Evolutionary conservation across 2,329 filamentous ascomycete species (phyloP), one percentile per base, ranked within the genome.

Genomic region (Trichoderma aggressivum): DNA sequence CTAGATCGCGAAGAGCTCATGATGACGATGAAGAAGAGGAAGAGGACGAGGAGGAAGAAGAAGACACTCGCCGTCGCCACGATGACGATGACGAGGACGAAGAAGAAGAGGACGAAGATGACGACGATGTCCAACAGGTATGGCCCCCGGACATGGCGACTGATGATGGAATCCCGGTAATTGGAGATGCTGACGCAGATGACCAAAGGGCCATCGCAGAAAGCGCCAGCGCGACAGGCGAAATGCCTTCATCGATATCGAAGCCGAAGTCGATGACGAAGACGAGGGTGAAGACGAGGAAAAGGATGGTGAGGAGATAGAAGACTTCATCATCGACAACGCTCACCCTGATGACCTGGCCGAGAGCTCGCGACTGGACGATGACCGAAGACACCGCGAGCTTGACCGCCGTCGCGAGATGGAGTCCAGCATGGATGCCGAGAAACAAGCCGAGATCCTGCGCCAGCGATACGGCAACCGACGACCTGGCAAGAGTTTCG

Each of bases 181-280:
- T 32, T 36, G 56, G 43, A 14, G n/a, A 47, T 72, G 60, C 75
- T 78, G 32, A 78, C 74, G 80, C 12, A 79, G 78, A 64, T 14
- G 16, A 30, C 21, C 32, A 47, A 39, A 89, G 87, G 84, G 86
- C 71, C 87, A 93, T 78, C 92, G 93, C 70, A 89, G 92, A 76
- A 98, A 98, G 82, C 92, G 94, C 71, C 91, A 90, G 80, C 89
- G 89, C 80, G 90, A 92, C 74, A 88, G 88, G 74, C 89, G 93
- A 74, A 93, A 93, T 76, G 91, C 92, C 78, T 98, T 98, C 89
- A 90, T 99, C 83, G 96, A 99, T 89, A 93, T 95, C 78, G 96
- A 99, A 86, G 96, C 96, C 80, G 96, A 98, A 83, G 96, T 99
- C 76, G 96, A 98, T 78, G 96, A 97, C 74, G 94, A 97, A 76